These are phyloP conservation scores for Cladophialophora bantiana DNA, from an alignment of 2,329 filamentous ascomycete species.

Conservation along the genomic window DNA sequence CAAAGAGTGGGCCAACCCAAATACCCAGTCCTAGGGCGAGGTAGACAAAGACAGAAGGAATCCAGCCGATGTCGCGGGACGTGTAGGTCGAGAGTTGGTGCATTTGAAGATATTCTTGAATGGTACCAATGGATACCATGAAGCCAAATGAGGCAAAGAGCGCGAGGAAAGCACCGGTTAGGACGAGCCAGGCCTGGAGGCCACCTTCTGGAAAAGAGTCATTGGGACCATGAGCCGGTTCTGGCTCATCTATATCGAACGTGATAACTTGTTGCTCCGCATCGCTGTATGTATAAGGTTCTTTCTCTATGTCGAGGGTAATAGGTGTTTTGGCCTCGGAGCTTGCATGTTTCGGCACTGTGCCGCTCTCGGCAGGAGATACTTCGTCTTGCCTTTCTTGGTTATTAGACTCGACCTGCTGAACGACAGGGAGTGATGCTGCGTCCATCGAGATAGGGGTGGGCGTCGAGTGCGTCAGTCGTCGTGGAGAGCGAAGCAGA, in stretches of 20 bases:
- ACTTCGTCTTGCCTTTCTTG: constrained; percentile 5
- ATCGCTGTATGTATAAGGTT: not conserved
- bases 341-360: not conserved
- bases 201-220: constrained; percentile 45
- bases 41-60: constrained; percentile 56
- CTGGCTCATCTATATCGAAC: constrained; percentile 23
- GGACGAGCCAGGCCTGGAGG: constrained; percentile 46
- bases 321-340: constrained; percentile 4
- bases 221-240: not conserved
- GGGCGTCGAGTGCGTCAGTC: not conserved
- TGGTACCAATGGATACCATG: constrained; percentile 57
- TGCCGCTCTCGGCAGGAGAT: not conserved
- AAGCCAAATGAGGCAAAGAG: constrained; percentile 55
- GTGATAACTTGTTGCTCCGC: constrained; percentile 6
- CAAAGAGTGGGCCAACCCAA: constrained; percentile 59
- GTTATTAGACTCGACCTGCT: constrained; percentile 15
- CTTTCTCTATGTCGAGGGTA: constrained; percentile 5
- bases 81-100: constrained; percentile 55
- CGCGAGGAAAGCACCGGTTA: constrained; percentile 46
- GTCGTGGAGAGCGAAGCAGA: not conserved
- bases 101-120: constrained; percentile 56
- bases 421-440: constrained; percentile 17
- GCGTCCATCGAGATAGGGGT: constrained; percentile 26
- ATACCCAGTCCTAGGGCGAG: constrained; percentile 55
- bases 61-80: constrained; percentile 58